Evolutionary conservation across 108 stramenopile genomes (phyloP), one percentile per base, ranked within the genome.

Genomic region (Skeletonema marinoi): DNA sequence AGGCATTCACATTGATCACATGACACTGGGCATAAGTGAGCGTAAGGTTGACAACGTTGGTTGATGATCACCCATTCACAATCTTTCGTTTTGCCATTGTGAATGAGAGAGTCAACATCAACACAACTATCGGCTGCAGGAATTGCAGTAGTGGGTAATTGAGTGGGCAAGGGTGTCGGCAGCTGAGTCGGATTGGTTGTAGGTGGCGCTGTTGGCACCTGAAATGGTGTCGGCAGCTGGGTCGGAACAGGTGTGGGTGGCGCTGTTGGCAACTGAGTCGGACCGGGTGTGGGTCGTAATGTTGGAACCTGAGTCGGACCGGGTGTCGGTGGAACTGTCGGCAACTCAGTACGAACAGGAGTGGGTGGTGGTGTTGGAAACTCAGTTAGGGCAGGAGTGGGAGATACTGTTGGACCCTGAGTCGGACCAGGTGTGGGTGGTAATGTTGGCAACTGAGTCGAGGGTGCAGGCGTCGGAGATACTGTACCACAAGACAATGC

Each of bases 1-100:
- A 61, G 71, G 64, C 71, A 72, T 13, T 38, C 73, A 41, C 73
- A 74, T 44, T 65, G 51, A 12, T 54, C 64, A 64, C 73, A 74
- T 29, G 73, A 44, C 13, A 65, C 51, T 21, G 73, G 50, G 25
- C 73, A 74, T 16, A 74, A 25, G 32, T 74, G 73, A 25, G 73
- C 68, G 59, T 42, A 77, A 14, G 25, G 10, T 68, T 13, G 8
- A 29, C 75, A 77, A 31, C 33, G 70, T 25, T 63, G 38, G 19
- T 32, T 39, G 9, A 0, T 25, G 31, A 77, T 30, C 5, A 70
- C 69, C 69, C 69, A 77, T 0, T 14, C 8, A 32, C 75, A 77
- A 13, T 61, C 30, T 36, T 68, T 70, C 6, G 42, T 17, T 14
- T 9, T 60, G 0, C 75, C 75, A 11, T 71, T 41, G 2, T 60